Evolutionary conservation across 1,284 basidiomycete species (phyloP).

Genomic region (Wallemia ichthyophaga): DNA sequence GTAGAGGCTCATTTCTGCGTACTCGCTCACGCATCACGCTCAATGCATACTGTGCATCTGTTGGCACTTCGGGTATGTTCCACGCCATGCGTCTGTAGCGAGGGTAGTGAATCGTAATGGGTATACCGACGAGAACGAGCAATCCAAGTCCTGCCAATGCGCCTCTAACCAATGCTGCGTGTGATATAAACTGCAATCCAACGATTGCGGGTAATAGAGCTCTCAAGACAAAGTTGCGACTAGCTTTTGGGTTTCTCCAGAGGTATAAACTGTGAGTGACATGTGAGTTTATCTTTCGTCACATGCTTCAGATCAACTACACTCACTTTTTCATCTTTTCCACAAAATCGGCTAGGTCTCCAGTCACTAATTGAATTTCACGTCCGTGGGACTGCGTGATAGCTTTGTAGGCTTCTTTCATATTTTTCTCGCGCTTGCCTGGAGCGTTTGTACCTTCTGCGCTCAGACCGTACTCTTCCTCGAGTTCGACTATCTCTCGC

Average conservation of each 20-base stretch:
- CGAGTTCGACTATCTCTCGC: neutral
- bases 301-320: neutral
- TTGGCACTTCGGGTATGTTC: neutral
- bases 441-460: neutral
- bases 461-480: neutral
- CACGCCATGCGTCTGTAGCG: constrained; percentile 1
- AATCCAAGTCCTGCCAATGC: neutral
- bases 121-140: neutral
- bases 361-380: neutral
- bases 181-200: neutral
- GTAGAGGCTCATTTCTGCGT: neutral
- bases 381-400: neutral
- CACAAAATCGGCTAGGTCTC: neutral
- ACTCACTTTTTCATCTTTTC: constrained; percentile 1
- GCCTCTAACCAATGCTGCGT: neutral
- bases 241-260: neutral
- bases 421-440: neutral
- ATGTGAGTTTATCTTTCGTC: too few relatives aligned
- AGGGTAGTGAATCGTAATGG: neutral
- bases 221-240: neutral
- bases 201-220: neutral
- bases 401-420: neutral
- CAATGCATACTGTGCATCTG: neutral
- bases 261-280: neutral
- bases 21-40: neutral